Evolutionary conservation across 352 stramenopile species (phyloP), one percentile per base, ranked within the genome.

Genomic region (Globisporangium emineosum): DNA sequence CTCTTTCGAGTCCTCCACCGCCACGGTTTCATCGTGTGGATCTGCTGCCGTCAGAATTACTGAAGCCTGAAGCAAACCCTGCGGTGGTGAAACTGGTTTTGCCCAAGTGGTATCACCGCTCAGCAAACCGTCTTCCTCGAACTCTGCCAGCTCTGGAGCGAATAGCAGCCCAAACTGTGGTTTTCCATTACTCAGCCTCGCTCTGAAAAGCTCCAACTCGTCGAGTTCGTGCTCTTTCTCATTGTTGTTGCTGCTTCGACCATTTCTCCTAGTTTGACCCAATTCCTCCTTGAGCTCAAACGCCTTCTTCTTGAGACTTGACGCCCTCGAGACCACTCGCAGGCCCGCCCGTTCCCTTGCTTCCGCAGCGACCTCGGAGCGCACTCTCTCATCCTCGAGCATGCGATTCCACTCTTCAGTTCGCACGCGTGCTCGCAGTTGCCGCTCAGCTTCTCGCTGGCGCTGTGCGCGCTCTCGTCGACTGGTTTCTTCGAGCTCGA

Each of bases 81-180:
- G n/a, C n/a, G 19, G 10, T 33, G 13, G 47, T 0, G n/a, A 17
- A 17, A 27, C 7, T 13, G 8, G 40, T 43, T 29, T 33, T 29
- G 15, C 9, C n/a, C 1, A 35, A 2, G 17, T 13, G 7, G 17
- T 12, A 5, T 42, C 33, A 6, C 52, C 25, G 13, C 35, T 43
- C 5, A 53, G 19, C 15, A 89, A 57, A 3, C 78, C 81, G 10
- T 86, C 78, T 59, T 90, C 81, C 66, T 88, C 78, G 25, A 88
- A 88, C 52, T 83, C 81, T 19, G 78, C 77, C 2, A 88, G 67
- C 45, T 89, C 80, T 7, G 77, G 76, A 6, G 65, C 61, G 1
- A 81, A 53, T 5, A 67, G 25, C 67, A 75, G 30, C 59, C 66
- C 21, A 62, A 62, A 21, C 61, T 68, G 32, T 51, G 65, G 50